Evolutionary conservation across 257 asterid genomes (phyloP), one percentile per base, ranked within the genome.

Genomic region (Solanum chiquidenum): DNA sequence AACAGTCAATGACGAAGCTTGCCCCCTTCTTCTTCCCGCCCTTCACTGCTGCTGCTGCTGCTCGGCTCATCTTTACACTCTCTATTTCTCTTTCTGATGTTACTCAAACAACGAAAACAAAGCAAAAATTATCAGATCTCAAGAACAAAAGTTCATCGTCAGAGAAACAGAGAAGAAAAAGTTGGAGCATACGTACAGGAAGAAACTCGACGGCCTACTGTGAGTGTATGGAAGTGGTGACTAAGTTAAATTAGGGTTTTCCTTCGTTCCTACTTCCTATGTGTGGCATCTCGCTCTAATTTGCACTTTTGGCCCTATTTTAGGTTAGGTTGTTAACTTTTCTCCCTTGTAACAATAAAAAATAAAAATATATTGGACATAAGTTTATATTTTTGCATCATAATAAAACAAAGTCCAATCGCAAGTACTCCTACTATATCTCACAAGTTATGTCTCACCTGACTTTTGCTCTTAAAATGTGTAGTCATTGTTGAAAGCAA

Each of bases 21-120:
- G 77, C 91, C 2, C 92, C 95, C 92, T 92, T 93, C 94, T 94
- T 94, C 92, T 93, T 94, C 85, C 96, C 96, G 10, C 95, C 96
- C 74, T 94, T 94, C 7, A 88, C 93, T 69, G 64, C 88, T 20
- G 89, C 93, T 83, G 89, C 92, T 79, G 90, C 90, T 40, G 91
- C 94, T 89, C 92, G 93, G 83, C 95, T 94, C 96, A 94, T 93
- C 90, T 92, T 92, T 35, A 89, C 88, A 49, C n/a, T 29, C 29
- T 58, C 29, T 10, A 40, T 66, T 23, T 38, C 23, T 4, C 42
- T n/a, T 25, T 38, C 29, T 52, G 3, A 60, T n/a, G 83, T n/a
- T 1, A 66, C 40, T 25, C 13, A 33, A 6, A 25, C 42, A 49
- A 38, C 73, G 88, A 79, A 85, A 87, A 74, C 29, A 74, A 80